Conservation (phyloP, 2,329 filamentous ascomycete species). For the Aaosphaeria pasadenensis region DNA sequence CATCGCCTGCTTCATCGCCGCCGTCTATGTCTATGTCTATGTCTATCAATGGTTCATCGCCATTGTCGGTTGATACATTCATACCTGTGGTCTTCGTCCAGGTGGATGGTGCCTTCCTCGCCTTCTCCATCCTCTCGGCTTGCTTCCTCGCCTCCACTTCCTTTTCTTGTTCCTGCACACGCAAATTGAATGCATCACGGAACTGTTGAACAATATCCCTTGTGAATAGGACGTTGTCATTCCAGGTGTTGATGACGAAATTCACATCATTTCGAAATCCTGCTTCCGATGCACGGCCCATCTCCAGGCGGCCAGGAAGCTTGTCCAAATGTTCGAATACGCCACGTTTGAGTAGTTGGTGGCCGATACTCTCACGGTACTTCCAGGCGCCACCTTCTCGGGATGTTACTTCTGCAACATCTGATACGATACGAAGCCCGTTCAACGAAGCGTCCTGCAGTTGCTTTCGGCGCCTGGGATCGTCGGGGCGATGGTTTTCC, state of each 20-base stretch:
- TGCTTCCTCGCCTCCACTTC: not conserved
- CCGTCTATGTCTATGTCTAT: not conserved
- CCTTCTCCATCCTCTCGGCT: conserved; percentile 31
- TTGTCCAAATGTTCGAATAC: conserved; percentile 74
- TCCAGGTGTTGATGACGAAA: conserved; percentile 32
- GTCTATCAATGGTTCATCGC: conserved; percentile 38
- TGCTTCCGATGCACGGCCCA: conserved; percentile 78
- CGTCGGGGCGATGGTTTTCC: conserved; percentile 42
- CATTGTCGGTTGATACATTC: conserved; percentile 47
- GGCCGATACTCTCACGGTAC: conserved; percentile 77
- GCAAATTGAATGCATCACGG: conserved; percentile 26
- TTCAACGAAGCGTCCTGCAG: conserved; percentile 34
- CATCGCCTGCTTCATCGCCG: too few relatives aligned
- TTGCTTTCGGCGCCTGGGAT: conserved; percentile 3
- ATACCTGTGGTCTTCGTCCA: conserved; percentile 54
- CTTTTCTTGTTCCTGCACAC: conserved; percentile 34
- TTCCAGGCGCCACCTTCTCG: conserved; percentile 58
- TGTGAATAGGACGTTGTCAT: conserved; percentile 31
- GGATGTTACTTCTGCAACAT: conserved; percentile 67
- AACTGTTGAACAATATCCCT: conserved; percentile 19
- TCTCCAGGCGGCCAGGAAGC: conserved; percentile 68
- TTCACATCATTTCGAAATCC: conserved; percentile 32
- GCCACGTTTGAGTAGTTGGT: conserved; percentile 62
- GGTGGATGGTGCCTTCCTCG: conserved; percentile 52
- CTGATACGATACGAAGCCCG: conserved; percentile 74